Base-by-base conservation (phyloP, 805 yeast genomes). In the Yarrowia sp. region DNA sequence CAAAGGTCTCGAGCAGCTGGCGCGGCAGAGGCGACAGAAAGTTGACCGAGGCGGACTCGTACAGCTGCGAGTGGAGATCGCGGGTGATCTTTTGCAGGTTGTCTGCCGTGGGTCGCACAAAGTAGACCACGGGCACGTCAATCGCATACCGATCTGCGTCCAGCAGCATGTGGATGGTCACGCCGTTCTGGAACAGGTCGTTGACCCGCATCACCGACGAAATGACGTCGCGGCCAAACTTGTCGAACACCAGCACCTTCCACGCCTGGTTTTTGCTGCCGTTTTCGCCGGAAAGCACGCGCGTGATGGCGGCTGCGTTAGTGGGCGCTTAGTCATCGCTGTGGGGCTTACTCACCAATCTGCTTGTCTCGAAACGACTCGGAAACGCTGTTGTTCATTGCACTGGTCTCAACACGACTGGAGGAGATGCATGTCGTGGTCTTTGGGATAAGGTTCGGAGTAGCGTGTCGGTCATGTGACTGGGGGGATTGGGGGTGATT, bases 111-210 rank as follows among this genome's bases (percentile, higher is more conserved):
- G 99, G 98, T 63, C 88, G 87, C 32, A 94, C 87, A 68, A 94
- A 93, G 74, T 94, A 94, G 47, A 94, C 83, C 3, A 85, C 98
- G 0, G 98, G 97, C 13, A 93, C 98, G 69, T 94, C 99, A 58
- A 94, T 79, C 1, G 93, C 81, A n/a, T 92, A 83, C 65, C 99
- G 79, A 63, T 81, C 83, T 49, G 90, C 79, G 62, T 79, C 78
- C 61, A 93, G 84, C 55, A 88, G 74, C 63, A 93, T 80, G 71
- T 94, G 98, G 69, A 91, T 86, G 0, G 99, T 94, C 62, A 94
- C 86, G 9, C 99, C 99, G 70, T 90, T 88, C 67, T 87, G 84
- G 67, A 94, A 80, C 66, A 94, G 78, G 72, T 96, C 99, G 68
- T 90, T 90, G 65, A 93, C 97, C 63, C 98, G 79, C 62, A 94